Evolutionary conservation across 2,329 filamentous ascomycete species (phyloP).

Genomic region (Monosporascus sp.): DNA sequence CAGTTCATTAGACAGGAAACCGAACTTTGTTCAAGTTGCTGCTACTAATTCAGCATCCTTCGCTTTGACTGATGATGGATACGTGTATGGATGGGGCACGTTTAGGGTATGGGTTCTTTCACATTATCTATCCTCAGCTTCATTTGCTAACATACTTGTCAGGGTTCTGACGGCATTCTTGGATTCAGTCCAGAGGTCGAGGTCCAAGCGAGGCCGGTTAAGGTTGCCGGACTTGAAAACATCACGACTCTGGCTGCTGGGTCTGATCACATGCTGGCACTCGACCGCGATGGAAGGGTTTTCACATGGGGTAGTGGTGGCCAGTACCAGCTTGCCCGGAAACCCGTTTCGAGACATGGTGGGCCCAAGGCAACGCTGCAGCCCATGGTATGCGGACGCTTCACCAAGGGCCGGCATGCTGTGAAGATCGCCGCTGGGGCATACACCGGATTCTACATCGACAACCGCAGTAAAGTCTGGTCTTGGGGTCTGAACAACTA

Average conservation of each 20-base stretch:
- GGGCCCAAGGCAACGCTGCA: constrained; percentile 26
- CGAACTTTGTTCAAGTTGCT: constrained; percentile 52
- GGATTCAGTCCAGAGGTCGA: constrained; percentile 54
- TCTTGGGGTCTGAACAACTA: constrained; percentile 71
- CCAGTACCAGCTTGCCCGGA: constrained; percentile 65
- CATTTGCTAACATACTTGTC: constrained; percentile 5
- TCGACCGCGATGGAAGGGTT: constrained; percentile 65
- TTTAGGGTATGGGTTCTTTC: constrained; percentile 49
- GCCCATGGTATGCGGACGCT: constrained; percentile 34
- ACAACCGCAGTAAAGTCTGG: constrained; percentile 60
- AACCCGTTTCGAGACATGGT: constrained; percentile 39
- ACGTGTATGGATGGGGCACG: constrained; percentile 79
- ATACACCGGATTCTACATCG: constrained; percentile 68
- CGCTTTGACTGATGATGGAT: constrained; percentile 68
- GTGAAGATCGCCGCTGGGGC: constrained; percentile 55
- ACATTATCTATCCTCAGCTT: not conserved
- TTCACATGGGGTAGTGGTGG: constrained; percentile 79
- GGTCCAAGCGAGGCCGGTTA: constrained; percentile 40
- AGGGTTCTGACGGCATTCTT: constrained; percentile 50
- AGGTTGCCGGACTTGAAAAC: constrained; percentile 55
- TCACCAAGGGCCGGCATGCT: constrained; percentile 49
- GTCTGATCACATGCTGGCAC: constrained; percentile 64
- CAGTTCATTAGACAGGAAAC: constrained; percentile 20
- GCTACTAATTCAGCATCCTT: constrained; percentile 74
- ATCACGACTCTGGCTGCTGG: constrained; percentile 59